These are phyloP conservation scores for Thermothielavioides terrestris DNA, from an alignment of 495 filamentous ascomycete genomes.

Conservation along the genomic window DNA sequence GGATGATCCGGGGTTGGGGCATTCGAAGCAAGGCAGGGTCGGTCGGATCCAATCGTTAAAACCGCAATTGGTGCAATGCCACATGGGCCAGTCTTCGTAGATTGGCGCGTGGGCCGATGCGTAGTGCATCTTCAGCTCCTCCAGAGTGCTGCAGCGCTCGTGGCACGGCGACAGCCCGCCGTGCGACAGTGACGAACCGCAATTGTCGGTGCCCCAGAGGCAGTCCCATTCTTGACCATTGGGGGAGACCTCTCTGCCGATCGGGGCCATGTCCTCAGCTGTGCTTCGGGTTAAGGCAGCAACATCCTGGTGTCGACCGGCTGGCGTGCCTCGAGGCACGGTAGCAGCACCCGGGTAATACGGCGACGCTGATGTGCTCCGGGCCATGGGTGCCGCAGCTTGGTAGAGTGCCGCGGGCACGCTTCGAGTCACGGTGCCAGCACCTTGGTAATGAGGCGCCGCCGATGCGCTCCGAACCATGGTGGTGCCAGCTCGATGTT, in stretches of 20 bases:
- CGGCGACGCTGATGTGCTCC: background rate
- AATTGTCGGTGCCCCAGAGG: background rate
- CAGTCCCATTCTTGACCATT: slow-evolving; percentile 8
- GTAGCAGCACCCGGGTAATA: too few species aligned
- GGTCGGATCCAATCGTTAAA: too few species aligned
- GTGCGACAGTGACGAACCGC: background rate
- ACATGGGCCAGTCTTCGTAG: background rate
- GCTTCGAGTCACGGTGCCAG: background rate
- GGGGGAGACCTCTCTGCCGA: background rate
- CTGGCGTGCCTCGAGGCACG: too few species aligned
- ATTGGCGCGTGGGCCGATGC: background rate
- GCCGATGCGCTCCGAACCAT: background rate
- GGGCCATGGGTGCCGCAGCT: background rate
- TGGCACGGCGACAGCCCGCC: background rate
- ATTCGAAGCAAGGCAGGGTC: background rate
- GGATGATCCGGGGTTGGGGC: background rate
- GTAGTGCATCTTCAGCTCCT: slow-evolving; percentile 3
- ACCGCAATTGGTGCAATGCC: background rate
- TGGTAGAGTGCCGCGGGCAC: background rate
- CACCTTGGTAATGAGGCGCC: background rate
- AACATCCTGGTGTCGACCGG: too few species aligned
- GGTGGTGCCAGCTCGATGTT: too few species aligned
- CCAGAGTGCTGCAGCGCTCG: background rate
- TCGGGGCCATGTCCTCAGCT: too few species aligned
- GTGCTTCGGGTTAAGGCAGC: too few species aligned